A percentile compares a stretch with the other conserved stretches of the same genome.
These are phyloP conservation scores for Haberlea rhodopensis DNA, from an alignment of 257 asterid genomes.

Conservation along the genomic window DNA sequence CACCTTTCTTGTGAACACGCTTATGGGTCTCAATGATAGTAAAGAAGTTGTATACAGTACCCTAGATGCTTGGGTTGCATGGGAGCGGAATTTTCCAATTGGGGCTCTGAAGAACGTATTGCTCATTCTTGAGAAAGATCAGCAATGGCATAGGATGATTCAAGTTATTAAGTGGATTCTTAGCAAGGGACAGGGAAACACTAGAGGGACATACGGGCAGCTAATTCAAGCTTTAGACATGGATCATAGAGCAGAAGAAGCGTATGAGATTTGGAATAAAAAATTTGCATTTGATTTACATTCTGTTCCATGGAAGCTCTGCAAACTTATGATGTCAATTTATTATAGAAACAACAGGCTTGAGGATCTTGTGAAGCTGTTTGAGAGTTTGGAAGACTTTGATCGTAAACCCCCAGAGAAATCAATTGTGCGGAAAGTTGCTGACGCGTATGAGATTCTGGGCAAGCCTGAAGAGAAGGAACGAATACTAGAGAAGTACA, in stretches of 20 bases:
- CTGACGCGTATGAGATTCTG: conserved; percentile 67
- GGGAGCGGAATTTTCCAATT: conserved; percentile 79
- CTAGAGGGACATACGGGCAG: conserved; percentile 76
- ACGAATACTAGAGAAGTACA: conserved; percentile 61
- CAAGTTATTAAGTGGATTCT: conserved; percentile 94
- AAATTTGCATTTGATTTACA: conserved; percentile 69
- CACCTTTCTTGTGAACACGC: conserved; percentile 52
- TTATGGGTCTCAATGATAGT: conserved; percentile 51
- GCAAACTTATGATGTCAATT: conserved; percentile 67
- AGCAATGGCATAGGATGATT: conserved; percentile 76
- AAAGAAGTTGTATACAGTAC: conserved; percentile 65
- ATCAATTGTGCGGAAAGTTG: conserved; percentile 66
- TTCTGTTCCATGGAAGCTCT: conserved; percentile 77
- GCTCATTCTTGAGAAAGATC: conserved; percentile 68
- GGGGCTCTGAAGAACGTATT: conserved; percentile 60
- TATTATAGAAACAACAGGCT: conserved; percentile 70
- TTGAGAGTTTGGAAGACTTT: conserved; percentile 72
- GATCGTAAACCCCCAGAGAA: conserved; percentile 83
- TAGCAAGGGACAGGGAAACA: conserved; percentile 89
- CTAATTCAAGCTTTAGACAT: conserved; percentile 75
- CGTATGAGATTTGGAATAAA: conserved; percentile 68
- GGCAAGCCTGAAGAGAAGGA: conserved; percentile 70
- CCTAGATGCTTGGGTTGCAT: conserved; percentile 93
- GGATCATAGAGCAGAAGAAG: conserved; percentile 76
- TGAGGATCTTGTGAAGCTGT: conserved; percentile 70